Base-by-base conservation (phyloP, 2,329 filamentous ascomycete genomes). In the Cladosporium austrohemisphaericum region DNA sequence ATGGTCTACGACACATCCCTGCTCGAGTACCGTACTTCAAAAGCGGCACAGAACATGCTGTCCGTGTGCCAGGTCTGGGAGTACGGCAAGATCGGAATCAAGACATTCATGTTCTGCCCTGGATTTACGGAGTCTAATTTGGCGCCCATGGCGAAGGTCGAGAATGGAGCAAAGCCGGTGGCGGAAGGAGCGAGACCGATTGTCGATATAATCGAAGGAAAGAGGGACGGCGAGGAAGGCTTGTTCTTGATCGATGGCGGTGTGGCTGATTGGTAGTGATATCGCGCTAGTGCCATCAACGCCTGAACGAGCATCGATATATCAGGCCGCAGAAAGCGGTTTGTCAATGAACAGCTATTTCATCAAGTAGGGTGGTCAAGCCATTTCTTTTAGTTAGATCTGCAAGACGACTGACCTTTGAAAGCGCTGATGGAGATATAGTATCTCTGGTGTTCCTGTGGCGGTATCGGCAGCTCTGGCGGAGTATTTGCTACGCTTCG, bases 11-110 rank as follows among this genome's bases (percentile, higher is more conserved):
- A 62, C 16, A 51, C 60, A 2, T 49, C 58, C 18, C 41, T 38
- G 7, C 49, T 48, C 4, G 61, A 60, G 16, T 72, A 71, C 43
- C 61, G 65, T 4, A 60, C 64, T 0, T 66, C 61, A 22, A 72
- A 71, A 52, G 60, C 66, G 4, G 69, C 69, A 1, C 49, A 70
- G 53, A 70, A 69, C 31, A 71, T 72, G 68, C 49, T 71, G 10
- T 62, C 59, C 7, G 60, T 62, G 9, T 64, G 59, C 38, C 57
- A 60, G 41, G 52, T 53, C 23, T 60, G 62, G 4, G 61, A 62
- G 32, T 63, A 57, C 23, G 54, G 45, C 0, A 19, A 49, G 10
- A 20, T 41, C 3, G 64, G 64, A 1, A 58, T 69, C 50, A 72
- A 67, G 52, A 64, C 71, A 0, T 70, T 68, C 51, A 58, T 64